A percentile compares a stretch with the other conserved stretches of the same genome.
Conservation (phyloP, 495 filamentous ascomycete species). For the Neurospora cerealis region DNA sequence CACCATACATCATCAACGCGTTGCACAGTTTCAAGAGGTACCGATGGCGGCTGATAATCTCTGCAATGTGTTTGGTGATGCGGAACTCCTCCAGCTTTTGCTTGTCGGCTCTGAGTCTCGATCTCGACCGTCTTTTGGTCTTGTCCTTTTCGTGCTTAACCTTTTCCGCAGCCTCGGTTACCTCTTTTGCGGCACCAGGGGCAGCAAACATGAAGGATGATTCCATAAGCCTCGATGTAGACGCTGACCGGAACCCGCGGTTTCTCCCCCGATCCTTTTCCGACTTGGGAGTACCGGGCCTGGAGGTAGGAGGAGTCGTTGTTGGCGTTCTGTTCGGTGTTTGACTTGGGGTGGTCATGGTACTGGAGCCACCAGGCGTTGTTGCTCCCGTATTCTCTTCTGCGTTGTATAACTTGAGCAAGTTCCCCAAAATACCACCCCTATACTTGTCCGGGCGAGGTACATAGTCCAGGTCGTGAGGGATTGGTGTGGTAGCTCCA, state of each 20-base stretch:
- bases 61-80: constrained; percentile 85
- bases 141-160: constrained; percentile 23
- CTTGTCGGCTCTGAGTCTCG: constrained; percentile 16
- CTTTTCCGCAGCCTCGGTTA: constrained; percentile 22
- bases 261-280: constrained; percentile 49
- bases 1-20: constrained; percentile 77
- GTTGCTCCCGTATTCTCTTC: constrained; percentile 9
- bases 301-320: constrained; percentile 25
- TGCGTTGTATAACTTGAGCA: constrained; percentile 65
- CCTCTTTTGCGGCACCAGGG: constrained; percentile 17
- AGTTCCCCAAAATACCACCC: constrained; percentile 63
- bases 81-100: constrained; percentile 55
- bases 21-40: constrained; percentile 81
- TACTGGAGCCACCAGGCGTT: constrained; percentile 13
- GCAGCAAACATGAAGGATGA: constrained; percentile 39
- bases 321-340: constrained; percentile 20
- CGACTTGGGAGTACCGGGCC: constrained; percentile 47
- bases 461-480: constrained; percentile 51
- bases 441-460: constrained; percentile 61
- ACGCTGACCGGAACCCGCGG: constrained; percentile 32
- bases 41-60: constrained; percentile 66
- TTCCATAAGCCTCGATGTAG: constrained; percentile 43
- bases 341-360: constrained; percentile 15
- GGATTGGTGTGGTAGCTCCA: constrained; percentile 21
- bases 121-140: constrained; percentile 30